Evolutionary conservation across 2,329 filamentous ascomycete genomes (phyloP).

Genomic region (Fusarium verticillioides): DNA sequence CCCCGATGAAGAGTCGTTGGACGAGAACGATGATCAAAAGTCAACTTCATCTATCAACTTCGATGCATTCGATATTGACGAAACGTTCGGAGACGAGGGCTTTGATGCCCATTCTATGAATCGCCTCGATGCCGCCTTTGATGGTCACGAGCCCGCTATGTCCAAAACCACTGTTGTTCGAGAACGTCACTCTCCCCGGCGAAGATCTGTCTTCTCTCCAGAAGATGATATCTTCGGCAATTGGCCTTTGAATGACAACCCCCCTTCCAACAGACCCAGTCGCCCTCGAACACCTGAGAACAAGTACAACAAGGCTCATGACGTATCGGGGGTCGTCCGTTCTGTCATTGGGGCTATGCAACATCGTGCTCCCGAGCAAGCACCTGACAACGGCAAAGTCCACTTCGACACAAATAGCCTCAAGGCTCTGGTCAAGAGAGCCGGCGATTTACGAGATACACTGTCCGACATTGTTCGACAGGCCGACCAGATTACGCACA

Average conservation of each 20-base stretch:
- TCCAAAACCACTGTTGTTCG: slow-evolving; percentile 64
- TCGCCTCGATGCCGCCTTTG: slow-evolving; percentile 56
- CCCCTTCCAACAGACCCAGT: slow-evolving; percentile 50
- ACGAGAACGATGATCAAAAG: slow-evolving; percentile 51
- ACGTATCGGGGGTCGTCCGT: slow-evolving; percentile 63
- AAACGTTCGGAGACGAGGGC: slow-evolving; percentile 58
- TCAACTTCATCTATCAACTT: slow-evolving; percentile 54
- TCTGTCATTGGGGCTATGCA: slow-evolving; percentile 74
- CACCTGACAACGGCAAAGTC: slow-evolving; percentile 57
- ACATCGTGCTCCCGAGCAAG: slow-evolving; percentile 58
- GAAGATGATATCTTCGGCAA: slow-evolving; percentile 74
- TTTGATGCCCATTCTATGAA: slow-evolving; percentile 60
- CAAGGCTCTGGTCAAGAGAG: slow-evolving; percentile 72
- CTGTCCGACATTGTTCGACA: slow-evolving; percentile 70
- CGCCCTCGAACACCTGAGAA: slow-evolving; percentile 57
- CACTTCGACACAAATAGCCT: slow-evolving; percentile 77
- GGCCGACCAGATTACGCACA: slow-evolving; percentile 68
- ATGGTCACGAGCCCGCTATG: slow-evolving; percentile 56
- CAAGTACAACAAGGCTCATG: slow-evolving; percentile 47
- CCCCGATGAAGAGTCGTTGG: slow-evolving; percentile 68
- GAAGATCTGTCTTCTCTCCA: slow-evolving; percentile 71
- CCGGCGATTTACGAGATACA: slow-evolving; percentile 67
- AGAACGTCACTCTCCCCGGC: slow-evolving; percentile 62
- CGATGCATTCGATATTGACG: slow-evolving; percentile 55
- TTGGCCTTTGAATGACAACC: slow-evolving; percentile 56